These are phyloP conservation scores for Fraxinus excelsior DNA, from an alignment of 257 asterid species.

Conservation along the genomic window DNA sequence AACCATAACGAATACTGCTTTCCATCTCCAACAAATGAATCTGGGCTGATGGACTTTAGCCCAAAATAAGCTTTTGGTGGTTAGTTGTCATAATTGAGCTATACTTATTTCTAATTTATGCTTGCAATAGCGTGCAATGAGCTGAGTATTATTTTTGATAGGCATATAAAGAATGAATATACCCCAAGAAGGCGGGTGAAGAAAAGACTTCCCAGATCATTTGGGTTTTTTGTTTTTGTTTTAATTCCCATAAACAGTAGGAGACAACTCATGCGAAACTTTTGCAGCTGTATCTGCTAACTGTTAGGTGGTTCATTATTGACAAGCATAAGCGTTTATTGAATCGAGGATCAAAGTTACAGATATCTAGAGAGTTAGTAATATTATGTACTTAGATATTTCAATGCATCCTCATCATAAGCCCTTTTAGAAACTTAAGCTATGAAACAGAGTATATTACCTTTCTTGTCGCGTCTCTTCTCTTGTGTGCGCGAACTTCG, in stretches of 20 bases:
- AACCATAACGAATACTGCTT: not conserved
- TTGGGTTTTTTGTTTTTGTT: not conserved
- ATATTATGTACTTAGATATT: not conserved
- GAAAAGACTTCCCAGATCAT: not conserved
- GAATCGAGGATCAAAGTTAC: not conserved
- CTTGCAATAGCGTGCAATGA: not conserved
- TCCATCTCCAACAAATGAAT: not conserved
- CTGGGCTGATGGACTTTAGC: not conserved
- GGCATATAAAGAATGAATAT: not conserved
- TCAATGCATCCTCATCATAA: not conserved
- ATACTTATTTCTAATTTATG: not conserved
- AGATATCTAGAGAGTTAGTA: not conserved
- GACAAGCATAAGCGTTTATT: not conserved
- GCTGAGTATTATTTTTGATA: not conserved
- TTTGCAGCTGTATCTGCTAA: not conserved
- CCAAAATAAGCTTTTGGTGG: not conserved
- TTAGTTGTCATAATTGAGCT: not conserved
- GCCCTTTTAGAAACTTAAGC: not conserved
- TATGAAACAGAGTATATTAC: not conserved
- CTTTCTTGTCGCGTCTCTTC: not conserved
- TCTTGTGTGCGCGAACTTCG: not conserved
- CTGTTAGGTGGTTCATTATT: constrained; percentile 15
- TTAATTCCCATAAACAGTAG: not conserved
- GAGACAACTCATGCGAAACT: not conserved
- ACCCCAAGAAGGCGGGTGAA: not conserved